phyloP scores from a whole-genome alignment of 2,329 filamentous ascomycete species.

The Bretziella fagacearum region DNA sequence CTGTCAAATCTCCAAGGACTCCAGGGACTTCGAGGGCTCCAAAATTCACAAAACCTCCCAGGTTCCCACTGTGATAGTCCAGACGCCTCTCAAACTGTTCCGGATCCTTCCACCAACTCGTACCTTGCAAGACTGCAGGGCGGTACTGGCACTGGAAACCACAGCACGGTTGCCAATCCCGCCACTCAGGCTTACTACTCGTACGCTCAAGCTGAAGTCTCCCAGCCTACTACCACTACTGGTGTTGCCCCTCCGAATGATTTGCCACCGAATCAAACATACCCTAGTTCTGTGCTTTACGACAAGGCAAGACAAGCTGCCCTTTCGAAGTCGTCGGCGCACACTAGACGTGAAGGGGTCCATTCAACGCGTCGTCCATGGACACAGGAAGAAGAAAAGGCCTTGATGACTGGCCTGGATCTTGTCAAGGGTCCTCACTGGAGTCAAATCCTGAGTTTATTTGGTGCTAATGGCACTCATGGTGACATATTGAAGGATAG shows the following conservation, averaged over 20 bases:
- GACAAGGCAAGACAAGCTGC: slow-evolving; percentile 42
- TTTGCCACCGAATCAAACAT: slow-evolving; percentile 39
- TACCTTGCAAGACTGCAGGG: slow-evolving; percentile 19
- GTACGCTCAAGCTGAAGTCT: slow-evolving; percentile 8
- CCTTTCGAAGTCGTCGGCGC: slow-evolving; percentile 37
- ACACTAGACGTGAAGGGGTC: slow-evolving; percentile 38
- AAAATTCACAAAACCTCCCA: neutral
- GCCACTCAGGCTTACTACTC: slow-evolving; percentile 12
- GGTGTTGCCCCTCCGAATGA: slow-evolving; percentile 17
- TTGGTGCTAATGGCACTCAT: slow-evolving; percentile 61
- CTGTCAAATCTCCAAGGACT: slow-evolving; percentile 7
- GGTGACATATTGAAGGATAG: slow-evolving; percentile 74
- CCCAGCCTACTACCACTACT: slow-evolving; percentile 3
- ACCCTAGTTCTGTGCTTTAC: slow-evolving; percentile 37
- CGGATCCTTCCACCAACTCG: slow-evolving; percentile 5
- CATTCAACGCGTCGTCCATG: slow-evolving; percentile 59
- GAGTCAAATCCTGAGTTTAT: slow-evolving; percentile 78
- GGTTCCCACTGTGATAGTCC: slow-evolving; percentile 2
- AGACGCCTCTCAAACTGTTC: neutral
- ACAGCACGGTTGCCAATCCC: slow-evolving; percentile 14
- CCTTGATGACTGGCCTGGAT: slow-evolving; percentile 74
- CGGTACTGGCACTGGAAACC: slow-evolving; percentile 23
- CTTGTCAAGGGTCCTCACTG: slow-evolving; percentile 82
- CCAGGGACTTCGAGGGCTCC: neutral
- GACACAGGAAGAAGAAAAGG: slow-evolving; percentile 79